Evolutionary conservation across 2,329 filamentous ascomycete genomes (phyloP).

Genomic region (Trichoderma guizhouense): DNA sequence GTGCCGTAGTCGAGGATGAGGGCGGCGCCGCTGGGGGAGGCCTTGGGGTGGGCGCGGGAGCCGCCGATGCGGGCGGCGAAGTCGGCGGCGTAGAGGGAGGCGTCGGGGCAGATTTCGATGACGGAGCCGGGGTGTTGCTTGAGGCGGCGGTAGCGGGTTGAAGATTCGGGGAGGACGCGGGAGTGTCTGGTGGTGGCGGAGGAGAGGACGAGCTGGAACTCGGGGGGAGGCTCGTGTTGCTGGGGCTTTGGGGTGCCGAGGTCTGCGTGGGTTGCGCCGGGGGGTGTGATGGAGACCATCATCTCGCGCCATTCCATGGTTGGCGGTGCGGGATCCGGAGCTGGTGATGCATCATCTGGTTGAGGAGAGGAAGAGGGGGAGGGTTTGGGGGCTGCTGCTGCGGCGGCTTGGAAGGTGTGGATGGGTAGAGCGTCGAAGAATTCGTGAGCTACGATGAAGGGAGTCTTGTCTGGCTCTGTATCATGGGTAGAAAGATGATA

Average conservation of each 20-base stretch:
- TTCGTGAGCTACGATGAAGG: conserved; percentile 94
- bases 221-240: conserved; percentile 57
- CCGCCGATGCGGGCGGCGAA: conserved; percentile 85
- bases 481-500: no score
- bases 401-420: conserved; percentile 82
- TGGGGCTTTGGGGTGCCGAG: conserved; percentile 52
- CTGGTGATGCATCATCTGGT: background rate
- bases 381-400: conserved; percentile 28
- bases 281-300: conserved; percentile 67
- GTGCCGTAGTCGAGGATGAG: conserved; percentile 97
- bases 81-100: conserved; percentile 72
- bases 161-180: conserved; percentile 78
- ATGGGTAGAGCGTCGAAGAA: conserved; percentile 98
- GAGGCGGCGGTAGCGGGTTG: conserved; percentile 72
- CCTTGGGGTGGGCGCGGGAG: conserved; percentile 51
- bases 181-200: conserved; percentile 75
- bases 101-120: conserved; percentile 89
- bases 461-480: conserved; percentile 64
- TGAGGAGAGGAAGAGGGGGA: background rate
- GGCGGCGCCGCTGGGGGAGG: conserved; percentile 72
- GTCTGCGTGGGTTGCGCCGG: conserved; percentile 49
- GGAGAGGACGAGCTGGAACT: conserved; percentile 84
- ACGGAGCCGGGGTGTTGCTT: conserved; percentile 65
- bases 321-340: conserved; percentile 23
- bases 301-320: conserved; percentile 74